Base-by-base conservation (phyloP, 805 yeast genomes). In the Saturnispora besseyi region DNA sequence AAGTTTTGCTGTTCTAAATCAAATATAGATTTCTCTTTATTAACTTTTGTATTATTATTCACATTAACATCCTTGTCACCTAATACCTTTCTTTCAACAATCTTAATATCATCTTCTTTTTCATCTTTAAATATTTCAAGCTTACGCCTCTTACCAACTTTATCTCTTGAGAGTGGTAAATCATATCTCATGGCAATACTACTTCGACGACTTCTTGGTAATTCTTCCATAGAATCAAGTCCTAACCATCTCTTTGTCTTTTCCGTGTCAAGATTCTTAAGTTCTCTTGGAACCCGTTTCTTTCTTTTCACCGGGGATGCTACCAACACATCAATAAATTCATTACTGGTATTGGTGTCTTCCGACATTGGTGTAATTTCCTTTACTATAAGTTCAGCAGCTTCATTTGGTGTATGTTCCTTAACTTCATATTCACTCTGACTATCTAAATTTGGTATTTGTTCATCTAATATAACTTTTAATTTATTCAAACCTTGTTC, bases 161-260 rank as follows among this genome's bases (percentile, higher is more conserved):
- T 36, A 22, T 54, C 73, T 72, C 30, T 70, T 82, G 0, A 81
- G 71, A n/a, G 32, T 78, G 79, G 55, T 91, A 72, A 59, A 95
- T 75, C 82, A 83, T 73, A 60, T 84, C 85, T 13, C 74, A 76
- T 37, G 84, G 70, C 48, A 84, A 63, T 1, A 90, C 79, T 0
- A 89, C 79, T 67, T 24, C 87, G 70, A 46, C 56, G 59, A 12
- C 52, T 43, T 10, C 56, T 40, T 46, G 48, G 51, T 5, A 45
- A 15, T 22, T 49, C 48, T 22, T 45, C 83, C 28, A 53, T 30
- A 31, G 50, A 52, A 50, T 51, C 55, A 29, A 49, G 44, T 12
- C 51, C 48, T 48, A 41, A 18, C 55, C 53, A 46, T 18, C 46
- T 59, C 22, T 59, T 55, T 1, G 58, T 53, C 30, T 57, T 52